A percentile compares a stretch with the other conserved stretches of the same genome.
Evolutionary conservation across 2,329 filamentous ascomycete genomes (phyloP).

Genomic region (Pyrenophora graminea): DNA sequence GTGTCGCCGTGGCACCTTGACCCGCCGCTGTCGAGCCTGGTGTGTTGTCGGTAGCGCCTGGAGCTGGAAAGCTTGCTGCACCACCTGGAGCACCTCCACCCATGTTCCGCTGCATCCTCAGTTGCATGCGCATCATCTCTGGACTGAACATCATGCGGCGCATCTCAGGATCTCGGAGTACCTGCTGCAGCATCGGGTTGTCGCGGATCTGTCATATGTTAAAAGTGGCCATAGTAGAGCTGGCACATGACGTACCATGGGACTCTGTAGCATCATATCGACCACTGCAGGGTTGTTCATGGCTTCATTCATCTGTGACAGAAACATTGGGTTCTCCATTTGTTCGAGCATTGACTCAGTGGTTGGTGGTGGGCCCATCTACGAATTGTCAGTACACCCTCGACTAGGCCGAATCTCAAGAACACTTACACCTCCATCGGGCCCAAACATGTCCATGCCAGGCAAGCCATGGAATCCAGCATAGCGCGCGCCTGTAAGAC

Average conservation of each 20-base stretch:
- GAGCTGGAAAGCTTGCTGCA: slow-evolving; percentile 76
- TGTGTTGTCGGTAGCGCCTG: slow-evolving; percentile 87
- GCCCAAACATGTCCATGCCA: slow-evolving; percentile 85
- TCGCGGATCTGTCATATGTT: slow-evolving; percentile 64
- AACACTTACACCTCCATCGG: slow-evolving; percentile 85
- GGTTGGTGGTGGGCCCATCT: slow-evolving; percentile 89
- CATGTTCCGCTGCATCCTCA: slow-evolving; percentile 75
- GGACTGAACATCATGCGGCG: slow-evolving; percentile 93
- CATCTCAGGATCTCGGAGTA: slow-evolving; percentile 87
- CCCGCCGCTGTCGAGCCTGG: slow-evolving; percentile 20
- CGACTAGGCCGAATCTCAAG: neutral
- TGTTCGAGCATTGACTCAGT: slow-evolving; percentile 81
- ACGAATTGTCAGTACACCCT: slow-evolving; percentile 23
- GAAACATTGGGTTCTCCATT: slow-evolving; percentile 85
- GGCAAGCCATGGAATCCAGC: slow-evolving; percentile 90
- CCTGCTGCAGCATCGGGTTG: slow-evolving; percentile 85
- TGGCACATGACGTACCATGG: slow-evolving; percentile 53
- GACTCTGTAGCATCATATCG: slow-evolving; percentile 70
- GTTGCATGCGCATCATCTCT: slow-evolving; percentile 77
- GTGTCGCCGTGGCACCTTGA: slow-evolving; percentile 44
- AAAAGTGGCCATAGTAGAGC: slow-evolving; percentile 5
- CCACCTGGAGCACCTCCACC: slow-evolving; percentile 52
- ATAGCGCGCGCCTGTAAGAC: slow-evolving; percentile 88
- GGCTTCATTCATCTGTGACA: slow-evolving; percentile 88
- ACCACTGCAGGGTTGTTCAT: slow-evolving; percentile 94